Base-by-base conservation (phyloP, 768 basidiomycete species). In the Boletus vinaceobasis region DNA sequence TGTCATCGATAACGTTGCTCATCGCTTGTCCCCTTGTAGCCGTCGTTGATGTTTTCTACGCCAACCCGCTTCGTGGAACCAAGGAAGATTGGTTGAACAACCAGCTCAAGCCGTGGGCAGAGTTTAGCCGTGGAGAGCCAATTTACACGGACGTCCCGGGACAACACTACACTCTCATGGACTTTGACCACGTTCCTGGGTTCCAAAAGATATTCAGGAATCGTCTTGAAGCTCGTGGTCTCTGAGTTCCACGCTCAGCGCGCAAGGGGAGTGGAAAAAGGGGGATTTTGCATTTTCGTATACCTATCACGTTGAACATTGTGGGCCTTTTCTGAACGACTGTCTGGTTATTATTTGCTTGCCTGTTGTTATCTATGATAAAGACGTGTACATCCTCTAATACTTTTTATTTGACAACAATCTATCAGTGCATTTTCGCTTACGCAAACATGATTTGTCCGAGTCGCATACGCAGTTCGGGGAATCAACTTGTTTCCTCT, bases 191-290 rank as follows among this genome's bases (percentile, higher is more conserved):
- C 21, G 65, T 67, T 21, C 53, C 63, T 2, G 51, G 52, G 8
- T 67, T 65, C 65, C 64, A 65, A 35, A 64, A 51, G 26, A 67
- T 65, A 44, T 67, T 67, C 53, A 47, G 60, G 15, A 44, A 6
- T 23, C 64, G 55, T 17, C 60, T 65, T 17, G 66, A 60, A 27
- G 60, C 63, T 7, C 64, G 64, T 44, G 64, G 64, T 37, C 45
- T 64, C 6, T 64, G 39, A 59, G 15, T n/a, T 42, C 5, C 7
- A 33, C 17, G 3, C 19, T 10, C 10, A 15, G 27, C 17, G 17
- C 9, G 17, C 8, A 17, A 17, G 26, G 42, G 29, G n/a, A 13
- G 11, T 27, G 14, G 11, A n/a, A 23, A 31, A 17, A 47, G 7
- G 11, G 27, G 7, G 11, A 32, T 8, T 19, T n/a, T 33, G 31